Conservation (phyloP, 345 rosid species). For the Pseudoturritis turrita region DNA sequence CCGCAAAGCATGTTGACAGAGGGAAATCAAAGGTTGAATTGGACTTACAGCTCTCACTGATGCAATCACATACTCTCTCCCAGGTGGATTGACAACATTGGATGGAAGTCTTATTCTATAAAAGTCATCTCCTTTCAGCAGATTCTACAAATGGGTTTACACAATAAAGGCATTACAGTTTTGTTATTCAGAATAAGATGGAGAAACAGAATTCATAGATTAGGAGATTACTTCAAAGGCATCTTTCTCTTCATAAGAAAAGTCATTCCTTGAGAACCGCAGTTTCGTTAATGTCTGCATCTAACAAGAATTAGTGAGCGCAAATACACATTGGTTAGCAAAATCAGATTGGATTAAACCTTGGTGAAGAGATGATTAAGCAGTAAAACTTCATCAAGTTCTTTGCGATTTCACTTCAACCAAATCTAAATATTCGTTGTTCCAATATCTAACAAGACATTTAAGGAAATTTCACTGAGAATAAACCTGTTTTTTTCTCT, state of each 20-base stretch:
- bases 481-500: no score
- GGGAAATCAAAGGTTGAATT: neutral
- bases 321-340: no score
- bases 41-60: conserved; percentile 86
- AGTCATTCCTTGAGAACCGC: conserved; percentile 68
- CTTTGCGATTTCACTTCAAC: neutral
- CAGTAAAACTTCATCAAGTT: neutral
- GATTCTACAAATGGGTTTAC: conserved; percentile 43
- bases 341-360: neutral
- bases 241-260: conserved; percentile 61
- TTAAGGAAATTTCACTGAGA: no score
- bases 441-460: neutral
- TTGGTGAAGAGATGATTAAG: neutral
- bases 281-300: conserved; percentile 84
- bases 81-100: conserved; percentile 71
- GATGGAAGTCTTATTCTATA: conserved; percentile 89
- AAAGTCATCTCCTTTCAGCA: conserved; percentile 74
- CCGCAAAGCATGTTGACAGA: neutral
- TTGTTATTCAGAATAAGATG: neutral
- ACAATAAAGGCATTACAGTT: conserved; percentile 2
- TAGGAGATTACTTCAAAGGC: conserved; percentile 48
- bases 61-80: conserved; percentile 64
- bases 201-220: neutral
- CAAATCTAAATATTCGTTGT: neutral
- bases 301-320: neutral